These are phyloP conservation scores for Ceratobasidium sp. DNA, from an alignment of 1,284 basidiomycete species.

Conservation along the genomic window DNA sequence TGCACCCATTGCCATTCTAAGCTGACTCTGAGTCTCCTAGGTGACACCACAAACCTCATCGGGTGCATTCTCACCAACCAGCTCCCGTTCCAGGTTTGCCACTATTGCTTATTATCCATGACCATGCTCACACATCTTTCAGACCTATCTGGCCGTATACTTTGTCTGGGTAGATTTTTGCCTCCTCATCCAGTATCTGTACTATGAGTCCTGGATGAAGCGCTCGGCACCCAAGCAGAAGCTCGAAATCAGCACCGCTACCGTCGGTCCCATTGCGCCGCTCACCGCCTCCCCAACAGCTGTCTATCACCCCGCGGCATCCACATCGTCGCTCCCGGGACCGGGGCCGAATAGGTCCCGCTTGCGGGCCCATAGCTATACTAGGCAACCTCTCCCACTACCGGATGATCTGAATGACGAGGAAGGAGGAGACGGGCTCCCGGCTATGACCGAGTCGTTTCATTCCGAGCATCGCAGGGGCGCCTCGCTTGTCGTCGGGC, in stretches of 20 bases:
- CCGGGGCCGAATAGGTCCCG: slow-evolving; percentile 17
- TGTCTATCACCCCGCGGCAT: slow-evolving; percentile 47
- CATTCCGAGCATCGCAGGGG: slow-evolving; percentile 63
- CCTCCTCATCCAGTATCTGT: slow-evolving; percentile 78
- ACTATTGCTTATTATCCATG: slow-evolving; percentile 42
- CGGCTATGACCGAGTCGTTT: slow-evolving; percentile 70
- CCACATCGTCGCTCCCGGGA: slow-evolving; percentile 46
- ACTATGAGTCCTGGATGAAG: slow-evolving; percentile 60
- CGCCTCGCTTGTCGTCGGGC: slow-evolving; percentile 43
- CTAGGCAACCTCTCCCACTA: slow-evolving; percentile 18
- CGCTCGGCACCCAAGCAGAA: slow-evolving; percentile 21
- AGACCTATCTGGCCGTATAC: slow-evolving; percentile 89
- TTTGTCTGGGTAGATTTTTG: slow-evolving; percentile 82
- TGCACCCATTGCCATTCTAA: slow-evolving; percentile 1
- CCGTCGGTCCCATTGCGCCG: slow-evolving; percentile 18
- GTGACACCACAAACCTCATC: neutral
- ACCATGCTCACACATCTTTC: slow-evolving; percentile 39
- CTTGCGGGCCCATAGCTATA: neutral
- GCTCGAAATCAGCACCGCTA: slow-evolving; percentile 22
- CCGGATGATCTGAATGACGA: slow-evolving; percentile 50
- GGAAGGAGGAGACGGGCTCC: slow-evolving; percentile 62
- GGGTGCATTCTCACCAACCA: slow-evolving; percentile 89
- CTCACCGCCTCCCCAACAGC: slow-evolving; percentile 50
- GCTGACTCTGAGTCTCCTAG: neutral
- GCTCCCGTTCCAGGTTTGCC: slow-evolving; percentile 87